Base-by-base conservation (phyloP, 768 basidiomycete genomes). In the Podaxis pistillaris region DNA sequence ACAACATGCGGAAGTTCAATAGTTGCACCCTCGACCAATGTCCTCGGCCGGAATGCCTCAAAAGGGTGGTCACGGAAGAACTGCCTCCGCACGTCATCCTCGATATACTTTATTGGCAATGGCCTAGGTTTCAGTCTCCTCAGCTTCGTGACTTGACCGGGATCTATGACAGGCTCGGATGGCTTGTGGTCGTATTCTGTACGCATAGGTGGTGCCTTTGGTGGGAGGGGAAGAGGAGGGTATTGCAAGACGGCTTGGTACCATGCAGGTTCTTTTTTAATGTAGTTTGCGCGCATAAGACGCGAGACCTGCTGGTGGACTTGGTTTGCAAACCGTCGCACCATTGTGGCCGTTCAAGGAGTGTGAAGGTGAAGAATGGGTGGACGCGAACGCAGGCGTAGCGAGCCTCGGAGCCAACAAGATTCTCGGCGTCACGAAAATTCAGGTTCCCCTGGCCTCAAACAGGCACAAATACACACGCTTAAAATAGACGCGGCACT, bases 11-110 rank as follows among this genome's bases (percentile, higher is more conserved):
- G 78, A 19, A 80, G 76, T 69, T 83, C 80, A 55, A 92, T 79
- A 17, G 72, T 73, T 19, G 78, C 85, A 15, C 80, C 81, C 75
- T 99, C 97, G 0, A 92, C 85, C 56, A 99, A 72, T 11, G 84
- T 87, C 8, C 81, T 79, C 1, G 94, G 87, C 47, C 96, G 82
- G 75, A 96, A 91, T 1, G 94, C 90, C 76, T 99, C 96, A 70
- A 97, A 97, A 6, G 97, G 95, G 72, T 97, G 96, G 78, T 99
- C 97, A 46, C 81, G 80, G 79, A 96, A 98, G 81, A 99, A 98
- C 72, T 93, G 92, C 59, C 86, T 81, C 38, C 97, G 87, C 62
- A 98, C 78, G 64, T 84, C 80, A 73, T 99, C 97, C 71, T 96
- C 94, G 44, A 90, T 63, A 71, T 95, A 97, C 58, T 80, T 79